These are phyloP conservation scores for Periconia sp. DNA, from an alignment of 2,329 filamentous ascomycete species.

Conservation along the genomic window DNA sequence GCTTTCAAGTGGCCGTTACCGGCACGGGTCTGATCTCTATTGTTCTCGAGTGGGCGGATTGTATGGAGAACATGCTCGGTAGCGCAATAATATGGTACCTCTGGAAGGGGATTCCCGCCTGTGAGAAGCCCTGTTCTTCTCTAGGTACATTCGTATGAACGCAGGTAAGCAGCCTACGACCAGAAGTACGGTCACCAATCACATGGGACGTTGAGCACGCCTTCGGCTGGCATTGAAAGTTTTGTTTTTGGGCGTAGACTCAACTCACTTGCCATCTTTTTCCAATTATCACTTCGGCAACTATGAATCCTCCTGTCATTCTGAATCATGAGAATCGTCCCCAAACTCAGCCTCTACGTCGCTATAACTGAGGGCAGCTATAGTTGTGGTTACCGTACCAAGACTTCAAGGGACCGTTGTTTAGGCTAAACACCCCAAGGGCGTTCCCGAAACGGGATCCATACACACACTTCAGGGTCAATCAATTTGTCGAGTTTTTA, in stretches of 20 bases:
- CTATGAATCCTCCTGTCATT: not conserved
- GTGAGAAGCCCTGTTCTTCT: constrained; percentile 10
- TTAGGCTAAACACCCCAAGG: constrained; percentile 28
- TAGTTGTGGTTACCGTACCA: constrained; percentile 25
- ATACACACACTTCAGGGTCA: constrained; percentile 13
- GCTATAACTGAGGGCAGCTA: constrained; percentile 25
- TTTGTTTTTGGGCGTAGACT: not conserved
- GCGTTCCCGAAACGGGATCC: constrained; percentile 21
- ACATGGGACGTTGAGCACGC: not conserved
- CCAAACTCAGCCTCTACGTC: not conserved
- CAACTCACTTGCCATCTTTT: constrained; percentile 9
- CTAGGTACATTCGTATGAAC: constrained; percentile 9
- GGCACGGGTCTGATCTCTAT: not conserved
- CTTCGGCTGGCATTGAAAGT: not conserved
- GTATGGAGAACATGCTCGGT: not conserved
- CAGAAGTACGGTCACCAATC: constrained; percentile 30
- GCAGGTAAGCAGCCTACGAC: constrained; percentile 27
- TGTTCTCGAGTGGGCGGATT: not conserved
- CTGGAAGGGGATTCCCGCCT: constrained; percentile 1
- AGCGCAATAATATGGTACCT: not conserved
- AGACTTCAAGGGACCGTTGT: constrained; percentile 17
- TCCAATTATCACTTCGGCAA: not conserved
- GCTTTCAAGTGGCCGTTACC: not conserved
- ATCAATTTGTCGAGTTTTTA: constrained; percentile 17
- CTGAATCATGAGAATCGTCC: not conserved